These are phyloP conservation scores for Grosmannia huntii DNA, from an alignment of 2,329 filamentous ascomycete genomes.

Conservation along the genomic window DNA sequence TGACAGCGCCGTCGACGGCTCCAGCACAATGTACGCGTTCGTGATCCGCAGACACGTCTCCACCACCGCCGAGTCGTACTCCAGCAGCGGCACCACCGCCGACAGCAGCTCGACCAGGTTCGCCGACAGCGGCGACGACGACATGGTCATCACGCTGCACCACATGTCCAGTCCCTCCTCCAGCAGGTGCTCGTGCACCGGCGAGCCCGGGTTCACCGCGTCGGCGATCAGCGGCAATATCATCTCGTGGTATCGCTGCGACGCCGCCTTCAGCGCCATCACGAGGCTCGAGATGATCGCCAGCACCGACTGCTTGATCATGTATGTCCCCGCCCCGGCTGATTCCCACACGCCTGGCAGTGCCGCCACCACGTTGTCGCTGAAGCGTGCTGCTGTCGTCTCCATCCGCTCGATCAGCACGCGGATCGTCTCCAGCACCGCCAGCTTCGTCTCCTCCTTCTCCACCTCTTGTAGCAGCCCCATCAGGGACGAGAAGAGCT, in stretches of 20 bases:
- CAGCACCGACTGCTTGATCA: slow-evolving; percentile 89
- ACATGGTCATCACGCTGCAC: slow-evolving; percentile 59
- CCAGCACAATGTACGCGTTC: slow-evolving; percentile 58
- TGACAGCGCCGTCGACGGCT: slow-evolving; percentile 51
- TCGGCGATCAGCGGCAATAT: slow-evolving; percentile 74
- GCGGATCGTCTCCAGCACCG: slow-evolving; percentile 74
- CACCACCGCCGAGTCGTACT: slow-evolving; percentile 52
- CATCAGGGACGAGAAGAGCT: slow-evolving; percentile 62
- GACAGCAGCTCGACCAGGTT: slow-evolving; percentile 52
- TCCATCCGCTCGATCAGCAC: slow-evolving; percentile 74
- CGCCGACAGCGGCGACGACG: slow-evolving; percentile 44
- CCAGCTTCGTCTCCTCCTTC: slow-evolving; percentile 79
- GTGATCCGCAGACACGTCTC: slow-evolving; percentile 49
- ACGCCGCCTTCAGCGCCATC: slow-evolving; percentile 69
- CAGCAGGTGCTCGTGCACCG: slow-evolving; percentile 67
- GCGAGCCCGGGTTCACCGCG: slow-evolving; percentile 64
- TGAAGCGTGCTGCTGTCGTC: slow-evolving; percentile 51
- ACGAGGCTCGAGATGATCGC: slow-evolving; percentile 75
- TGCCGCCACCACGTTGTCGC: slow-evolving; percentile 69
- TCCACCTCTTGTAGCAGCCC: slow-evolving; percentile 67
- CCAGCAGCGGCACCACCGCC: slow-evolving; percentile 52
- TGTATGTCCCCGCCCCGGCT: slow-evolving; percentile 66
- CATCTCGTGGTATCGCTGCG: slow-evolving; percentile 63
- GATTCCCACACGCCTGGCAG: slow-evolving; percentile 76
- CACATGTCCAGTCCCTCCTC: slow-evolving; percentile 90